Conservation (phyloP, 2,329 filamentous ascomycete genomes). For the Aspergillus sp. region DNA sequence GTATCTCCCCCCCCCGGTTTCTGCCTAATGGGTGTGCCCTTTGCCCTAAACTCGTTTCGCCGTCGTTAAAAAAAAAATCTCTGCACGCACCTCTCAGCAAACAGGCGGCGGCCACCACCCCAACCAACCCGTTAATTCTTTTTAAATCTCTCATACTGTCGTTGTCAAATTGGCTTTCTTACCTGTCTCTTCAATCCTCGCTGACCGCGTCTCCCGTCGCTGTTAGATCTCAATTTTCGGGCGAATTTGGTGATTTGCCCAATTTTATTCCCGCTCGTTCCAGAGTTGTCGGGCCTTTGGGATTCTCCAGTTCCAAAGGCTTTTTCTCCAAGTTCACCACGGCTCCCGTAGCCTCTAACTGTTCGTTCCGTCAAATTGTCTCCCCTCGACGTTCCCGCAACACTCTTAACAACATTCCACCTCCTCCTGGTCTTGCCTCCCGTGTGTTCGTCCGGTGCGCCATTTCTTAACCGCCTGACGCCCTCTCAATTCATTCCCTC, state of each 20-base stretch:
- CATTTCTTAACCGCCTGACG: conserved; percentile 38
- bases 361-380: conserved; percentile 43
- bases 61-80: conserved; percentile 23
- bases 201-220: conserved; percentile 15
- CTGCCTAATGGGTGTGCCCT: conserved; percentile 23
- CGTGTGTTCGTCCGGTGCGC: conserved; percentile 34
- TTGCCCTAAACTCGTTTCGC: conserved; percentile 23
- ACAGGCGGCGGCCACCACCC: background rate
- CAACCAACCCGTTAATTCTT: background rate
- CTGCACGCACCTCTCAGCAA: conserved; percentile 15
- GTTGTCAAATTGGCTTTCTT: background rate
- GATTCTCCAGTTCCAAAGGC: conserved; percentile 38
- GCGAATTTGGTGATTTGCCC: conserved; percentile 12
- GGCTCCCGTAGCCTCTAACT: conserved; percentile 36
- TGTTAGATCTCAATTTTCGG: conserved; percentile 13
- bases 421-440: conserved; percentile 37
- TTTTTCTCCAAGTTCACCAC: conserved; percentile 31
- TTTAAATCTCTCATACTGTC: conserved; percentile 7
- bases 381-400: conserved; percentile 42
- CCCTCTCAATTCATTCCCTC: conserved; percentile 53
- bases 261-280: conserved; percentile 7
- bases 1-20: conserved; percentile 5
- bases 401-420: conserved; percentile 50
- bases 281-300: conserved; percentile 35
- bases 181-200: background rate